Conservation (phyloP, 129 eudicot genomes). For the Saposhnikovia divaricata region DNA sequence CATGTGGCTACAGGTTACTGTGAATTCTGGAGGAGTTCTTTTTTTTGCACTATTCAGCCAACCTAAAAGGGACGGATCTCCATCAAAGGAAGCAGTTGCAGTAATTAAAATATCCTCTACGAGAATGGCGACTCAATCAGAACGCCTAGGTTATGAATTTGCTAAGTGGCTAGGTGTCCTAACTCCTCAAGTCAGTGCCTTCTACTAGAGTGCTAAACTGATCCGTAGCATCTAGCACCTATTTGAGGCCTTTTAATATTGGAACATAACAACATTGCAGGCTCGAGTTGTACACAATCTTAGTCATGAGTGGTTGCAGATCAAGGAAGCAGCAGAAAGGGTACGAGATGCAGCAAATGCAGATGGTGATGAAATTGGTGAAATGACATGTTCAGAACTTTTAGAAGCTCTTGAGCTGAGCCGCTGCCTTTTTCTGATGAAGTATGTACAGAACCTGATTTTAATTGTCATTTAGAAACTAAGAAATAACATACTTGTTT, state of each 20-base stretch:
- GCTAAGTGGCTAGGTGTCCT: slow-evolving; percentile 95
- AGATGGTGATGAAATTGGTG: slow-evolving; percentile 90
- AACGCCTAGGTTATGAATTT: slow-evolving; percentile 92
- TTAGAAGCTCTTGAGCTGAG: slow-evolving; percentile 98
- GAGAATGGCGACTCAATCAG: slow-evolving; percentile 98
- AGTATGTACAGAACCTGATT: slow-evolving; percentile 40
- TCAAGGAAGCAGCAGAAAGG: slow-evolving; percentile 90
- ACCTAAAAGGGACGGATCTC: slow-evolving; percentile 45
- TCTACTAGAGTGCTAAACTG: slow-evolving; percentile 24
- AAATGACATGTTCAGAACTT: slow-evolving; percentile 89
- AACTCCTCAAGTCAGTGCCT: slow-evolving; percentile 73
- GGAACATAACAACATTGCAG: slow-evolving; percentile 32
- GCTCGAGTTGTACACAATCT: slow-evolving; percentile 84
- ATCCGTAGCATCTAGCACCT: slow-evolving; percentile 11
- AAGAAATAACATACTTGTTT: not conserved
- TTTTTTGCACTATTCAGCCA: slow-evolving; percentile 88
- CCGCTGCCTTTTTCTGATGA: slow-evolving; percentile 86
- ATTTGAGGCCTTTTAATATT: slow-evolving; percentile 8
- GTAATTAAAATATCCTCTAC: slow-evolving; percentile 91
- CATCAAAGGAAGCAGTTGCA: slow-evolving; percentile 73
- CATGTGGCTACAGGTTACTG: slow-evolving; percentile 62
- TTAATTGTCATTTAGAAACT: not conserved
- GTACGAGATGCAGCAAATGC: slow-evolving; percentile 61
- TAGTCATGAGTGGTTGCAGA: slow-evolving; percentile 85
- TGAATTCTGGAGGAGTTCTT: slow-evolving; percentile 95